Conservation (phyloP, 2,329 filamentous ascomycete genomes). For the Trichoderma sp. region DNA sequence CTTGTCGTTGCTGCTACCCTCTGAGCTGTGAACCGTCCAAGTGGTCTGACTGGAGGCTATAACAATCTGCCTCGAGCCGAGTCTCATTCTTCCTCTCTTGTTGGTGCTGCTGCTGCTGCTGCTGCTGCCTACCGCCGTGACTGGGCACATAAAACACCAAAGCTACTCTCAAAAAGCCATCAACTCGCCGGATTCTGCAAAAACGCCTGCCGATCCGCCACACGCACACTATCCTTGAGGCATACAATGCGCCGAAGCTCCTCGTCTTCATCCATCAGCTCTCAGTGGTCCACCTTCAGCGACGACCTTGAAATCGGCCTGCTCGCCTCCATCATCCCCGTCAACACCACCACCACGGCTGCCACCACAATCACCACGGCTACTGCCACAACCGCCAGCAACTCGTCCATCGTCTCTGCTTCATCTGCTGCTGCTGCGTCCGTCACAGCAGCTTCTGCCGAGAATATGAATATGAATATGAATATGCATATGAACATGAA, state of each 20-base stretch:
- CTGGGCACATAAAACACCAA: not conserved
- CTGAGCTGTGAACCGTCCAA: not conserved
- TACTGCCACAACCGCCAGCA: constrained; percentile 6
- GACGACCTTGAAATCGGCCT: constrained; percentile 21
- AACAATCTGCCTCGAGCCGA: not conserved
- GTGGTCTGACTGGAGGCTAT: constrained; percentile 1
- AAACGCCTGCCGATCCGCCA: not conserved
- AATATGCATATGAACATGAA: not conserved
- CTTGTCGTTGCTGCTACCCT: not conserved
- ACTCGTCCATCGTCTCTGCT: not conserved
- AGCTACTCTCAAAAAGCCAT: not conserved
- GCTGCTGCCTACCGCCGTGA: not conserved
- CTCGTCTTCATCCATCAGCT: constrained; percentile 29
- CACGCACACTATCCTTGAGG: not conserved
- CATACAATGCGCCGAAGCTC: constrained; percentile 21
- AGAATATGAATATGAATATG: not conserved
- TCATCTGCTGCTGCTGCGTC: not conserved
- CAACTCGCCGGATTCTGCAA: not conserved
- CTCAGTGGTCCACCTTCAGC: constrained; percentile 28
- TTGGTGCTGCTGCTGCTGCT: not conserved
- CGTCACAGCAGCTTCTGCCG: not conserved
- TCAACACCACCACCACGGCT: constrained; percentile 3
- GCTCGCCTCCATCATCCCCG: constrained; percentile 1
- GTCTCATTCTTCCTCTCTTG: not conserved
- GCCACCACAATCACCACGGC: constrained; percentile 12